Base-by-base conservation (phyloP, 2,329 filamentous ascomycete species). In the Aspergillus spinulosporus region DNA sequence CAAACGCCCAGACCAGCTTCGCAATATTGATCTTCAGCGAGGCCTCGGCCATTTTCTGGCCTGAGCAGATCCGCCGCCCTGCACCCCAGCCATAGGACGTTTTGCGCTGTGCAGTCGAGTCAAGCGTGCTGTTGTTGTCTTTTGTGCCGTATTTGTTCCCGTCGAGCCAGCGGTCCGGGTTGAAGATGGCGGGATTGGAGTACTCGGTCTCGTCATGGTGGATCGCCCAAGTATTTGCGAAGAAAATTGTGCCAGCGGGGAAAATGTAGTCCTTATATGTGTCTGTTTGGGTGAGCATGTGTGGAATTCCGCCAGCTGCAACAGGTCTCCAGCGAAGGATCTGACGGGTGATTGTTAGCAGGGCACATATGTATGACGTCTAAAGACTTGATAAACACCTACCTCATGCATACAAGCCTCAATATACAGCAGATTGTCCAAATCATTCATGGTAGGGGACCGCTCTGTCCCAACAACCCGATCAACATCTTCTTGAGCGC, bases 371-470 rank as follows among this genome's bases (percentile, higher is more conserved):
- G 21, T 21, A 21, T 21, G 21, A 21, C 21, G 21, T 21, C 21
- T 21, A 21, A 21, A 21, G 21, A 21, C 21, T 21, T 21, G 21
- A 21, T 21, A 21, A 21, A 21, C 21, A 21, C 21, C 21, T 21
- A 21, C 49, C 49, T 52, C 49, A 8, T 52, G 49, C 49, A 52
- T 52, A 32, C 49, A 52, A 14, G 49, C 49, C 12, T 52, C 42
- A 4, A 52, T 46, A 45, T 52, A 52, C 15, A 42, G 42, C 9
- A 52, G 4, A 21, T 46, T 4, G 0, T 45, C 40, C 21, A 52
- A 37, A 31, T 52, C 49, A 11, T 12, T 4, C 49, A 52, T 45
- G 3, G 15, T 37, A 5, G 49, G 49, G 5, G 49, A 52, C 7
- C 49, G 11, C 14, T 52, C 31, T 5, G 12, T 5, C 3, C 49